Conservation (phyloP, 2,329 filamentous ascomycete species). For the Trichoderma hamatum region DNA sequence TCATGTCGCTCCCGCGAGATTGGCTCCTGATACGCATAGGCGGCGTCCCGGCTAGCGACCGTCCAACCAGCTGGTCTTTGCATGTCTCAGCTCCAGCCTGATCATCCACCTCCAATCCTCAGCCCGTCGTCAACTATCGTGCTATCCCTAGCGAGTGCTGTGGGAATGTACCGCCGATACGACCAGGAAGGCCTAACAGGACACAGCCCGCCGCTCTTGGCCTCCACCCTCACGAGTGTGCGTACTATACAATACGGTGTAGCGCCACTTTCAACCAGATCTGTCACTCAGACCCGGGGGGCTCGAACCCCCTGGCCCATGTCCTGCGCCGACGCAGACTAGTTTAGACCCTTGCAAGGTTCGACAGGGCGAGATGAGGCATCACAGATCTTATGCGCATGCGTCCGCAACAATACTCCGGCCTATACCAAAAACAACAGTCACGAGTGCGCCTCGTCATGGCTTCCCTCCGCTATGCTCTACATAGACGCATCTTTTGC, state of each 20-base stretch:
- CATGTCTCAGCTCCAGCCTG: slow-evolving; percentile 34
- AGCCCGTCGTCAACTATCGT: slow-evolving; percentile 9
- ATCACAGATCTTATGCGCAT: slow-evolving; percentile 44
- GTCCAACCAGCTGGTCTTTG: slow-evolving; percentile 26
- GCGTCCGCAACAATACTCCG: slow-evolving; percentile 41
- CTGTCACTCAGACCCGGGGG: slow-evolving; percentile 25
- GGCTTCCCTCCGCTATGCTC: slow-evolving; percentile 11
- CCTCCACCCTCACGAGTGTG: slow-evolving; percentile 6
- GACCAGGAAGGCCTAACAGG: slow-evolving; percentile 6
- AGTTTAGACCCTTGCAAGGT: slow-evolving; percentile 31
- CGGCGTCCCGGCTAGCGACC: slow-evolving; percentile 21
- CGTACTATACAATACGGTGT: not conserved
- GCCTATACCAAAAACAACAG: slow-evolving; percentile 28
- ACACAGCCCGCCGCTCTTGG: slow-evolving; percentile 1
- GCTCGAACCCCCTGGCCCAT: slow-evolving; percentile 28
- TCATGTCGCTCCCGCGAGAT: slow-evolving; percentile 20
- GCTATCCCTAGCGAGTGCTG: not conserved
- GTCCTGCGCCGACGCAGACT: slow-evolving; percentile 25
- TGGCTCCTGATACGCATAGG: slow-evolving; percentile 18
- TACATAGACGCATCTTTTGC: not conserved
- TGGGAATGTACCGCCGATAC: slow-evolving; percentile 22
- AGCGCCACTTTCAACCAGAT: too few relatives aligned
- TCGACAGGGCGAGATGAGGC: slow-evolving; percentile 45
- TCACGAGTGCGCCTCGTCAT: slow-evolving; percentile 24
- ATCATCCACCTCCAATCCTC: slow-evolving; percentile 25